Conservation (phyloP, 108 stramenopile genomes). For the Stephanodiscus triporus region DNA sequence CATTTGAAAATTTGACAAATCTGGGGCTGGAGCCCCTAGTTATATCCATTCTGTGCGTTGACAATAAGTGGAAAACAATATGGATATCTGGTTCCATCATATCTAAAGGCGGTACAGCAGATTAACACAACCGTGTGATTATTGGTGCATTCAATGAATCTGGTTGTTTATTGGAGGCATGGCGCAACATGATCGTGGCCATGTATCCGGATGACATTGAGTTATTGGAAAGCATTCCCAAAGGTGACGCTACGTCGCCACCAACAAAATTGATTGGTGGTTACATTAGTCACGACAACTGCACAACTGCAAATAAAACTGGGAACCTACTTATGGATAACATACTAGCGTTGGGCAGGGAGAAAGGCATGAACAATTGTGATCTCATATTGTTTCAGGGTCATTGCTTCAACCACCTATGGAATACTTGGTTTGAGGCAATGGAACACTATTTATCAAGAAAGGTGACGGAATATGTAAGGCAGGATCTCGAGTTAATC, state of each 20-base stretch:
- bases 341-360: background rate
- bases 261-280: no score
- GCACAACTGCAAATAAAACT: background rate
- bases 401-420: background rate
- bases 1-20: no score
- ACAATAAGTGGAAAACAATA: background rate
- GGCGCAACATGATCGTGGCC: background rate
- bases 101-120: conserved; percentile 1
- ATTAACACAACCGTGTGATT: background rate
- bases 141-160: conserved; percentile 1
- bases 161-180: background rate
- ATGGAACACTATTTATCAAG: no score
- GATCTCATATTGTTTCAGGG: background rate
- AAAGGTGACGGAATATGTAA: no score
- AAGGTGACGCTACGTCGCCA: background rate
- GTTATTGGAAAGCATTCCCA: background rate
- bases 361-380: background rate
- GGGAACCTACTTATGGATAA: background rate
- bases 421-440: background rate
- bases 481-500: no score
- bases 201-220: conserved; percentile 2
- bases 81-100: conserved; percentile 6
- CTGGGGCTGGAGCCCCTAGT: no score
- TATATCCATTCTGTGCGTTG: background rate
- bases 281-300: background rate